These are phyloP conservation scores for Dendrobium huoshanense DNA, from an alignment of 106 monocot genomes.

Conservation along the genomic window DNA sequence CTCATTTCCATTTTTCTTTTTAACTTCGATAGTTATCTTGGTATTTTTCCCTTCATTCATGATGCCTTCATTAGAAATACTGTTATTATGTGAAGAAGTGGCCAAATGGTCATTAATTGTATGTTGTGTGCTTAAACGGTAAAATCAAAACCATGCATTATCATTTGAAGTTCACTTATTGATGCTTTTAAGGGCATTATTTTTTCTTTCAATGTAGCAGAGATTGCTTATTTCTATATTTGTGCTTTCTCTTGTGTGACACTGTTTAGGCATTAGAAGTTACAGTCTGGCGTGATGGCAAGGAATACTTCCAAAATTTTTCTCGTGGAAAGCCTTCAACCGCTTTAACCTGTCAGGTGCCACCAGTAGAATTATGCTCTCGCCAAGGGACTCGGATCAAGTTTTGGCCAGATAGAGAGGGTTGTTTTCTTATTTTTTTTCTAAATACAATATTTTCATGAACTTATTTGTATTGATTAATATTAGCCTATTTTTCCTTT, in stretches of 20 bases:
- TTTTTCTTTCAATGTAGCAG: background rate
- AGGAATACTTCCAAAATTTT: constrained; percentile 69
- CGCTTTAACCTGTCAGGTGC: constrained; percentile 23
- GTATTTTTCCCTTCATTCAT: background rate
- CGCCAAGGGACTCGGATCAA: constrained; percentile 73
- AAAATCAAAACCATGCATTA: background rate
- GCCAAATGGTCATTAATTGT: background rate
- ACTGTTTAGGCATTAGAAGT: constrained; percentile 66
- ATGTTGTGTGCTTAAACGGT: background rate
- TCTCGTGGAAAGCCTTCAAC: constrained; percentile 90
- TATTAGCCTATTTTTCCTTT: background rate
- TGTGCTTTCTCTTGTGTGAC: background rate
- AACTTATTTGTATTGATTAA: background rate
- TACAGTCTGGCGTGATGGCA: constrained; percentile 91
- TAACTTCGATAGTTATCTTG: background rate
- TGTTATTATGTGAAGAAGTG: background rate
- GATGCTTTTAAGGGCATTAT: background rate
- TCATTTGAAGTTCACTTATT: background rate
- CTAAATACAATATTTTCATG: background rate
- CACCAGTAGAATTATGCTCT: constrained; percentile 35
- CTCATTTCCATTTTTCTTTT: background rate
- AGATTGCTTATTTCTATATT: background rate
- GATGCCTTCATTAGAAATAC: background rate
- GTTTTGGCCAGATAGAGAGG: constrained; percentile 95
- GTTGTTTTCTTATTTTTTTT: constrained; percentile 22